Evolutionary conservation across 345 rosid species (phyloP).

Genomic region (Brassica carinata): DNA sequence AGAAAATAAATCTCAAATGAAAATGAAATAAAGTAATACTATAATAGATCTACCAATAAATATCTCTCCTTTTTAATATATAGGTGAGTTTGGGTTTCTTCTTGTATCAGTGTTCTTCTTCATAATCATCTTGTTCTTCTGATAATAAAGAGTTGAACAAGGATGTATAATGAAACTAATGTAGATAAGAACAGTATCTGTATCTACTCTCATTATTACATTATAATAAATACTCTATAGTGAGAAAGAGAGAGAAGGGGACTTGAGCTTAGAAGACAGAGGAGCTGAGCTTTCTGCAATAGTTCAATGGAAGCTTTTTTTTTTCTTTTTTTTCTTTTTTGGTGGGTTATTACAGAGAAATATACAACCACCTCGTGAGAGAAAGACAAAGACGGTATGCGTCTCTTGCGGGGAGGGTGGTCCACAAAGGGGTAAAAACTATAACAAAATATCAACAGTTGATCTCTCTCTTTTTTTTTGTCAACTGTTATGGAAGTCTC

Average conservation of each 20-base stretch:
- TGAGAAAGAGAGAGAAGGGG: not conserved
- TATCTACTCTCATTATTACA: conserved; percentile 7
- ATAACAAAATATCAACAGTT: conserved; percentile 11
- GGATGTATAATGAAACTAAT: conserved; percentile 20
- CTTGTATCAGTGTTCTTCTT: conserved; percentile 16
- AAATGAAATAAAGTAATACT: not conserved
- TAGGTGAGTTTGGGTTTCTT: conserved; percentile 26
- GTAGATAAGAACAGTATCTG: conserved; percentile 33
- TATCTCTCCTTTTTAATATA: conserved; percentile 2
- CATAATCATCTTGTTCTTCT: conserved; percentile 21
- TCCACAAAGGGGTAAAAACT: conserved; percentile 15
- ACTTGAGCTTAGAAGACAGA: conserved; percentile 30
- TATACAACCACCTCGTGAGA: conserved; percentile 38
- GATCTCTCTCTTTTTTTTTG: not conserved
- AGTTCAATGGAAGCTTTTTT: conserved; percentile 17
- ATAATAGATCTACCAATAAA: conserved; percentile 29
- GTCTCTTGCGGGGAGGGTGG: conserved; percentile 23
- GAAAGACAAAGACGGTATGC: conserved; percentile 40
- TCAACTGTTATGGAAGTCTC: not conserved
- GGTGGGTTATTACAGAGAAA: conserved; percentile 15
- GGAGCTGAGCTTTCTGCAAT: conserved; percentile 28
- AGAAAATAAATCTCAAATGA: not conserved
- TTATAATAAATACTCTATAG: conserved; percentile 25
- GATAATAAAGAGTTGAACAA: conserved; percentile 27
- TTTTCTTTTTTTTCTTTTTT: not conserved